Evolutionary conservation across 306 rosid species (phyloP).

Genomic region (Sphenostylis stenocarpa): DNA sequence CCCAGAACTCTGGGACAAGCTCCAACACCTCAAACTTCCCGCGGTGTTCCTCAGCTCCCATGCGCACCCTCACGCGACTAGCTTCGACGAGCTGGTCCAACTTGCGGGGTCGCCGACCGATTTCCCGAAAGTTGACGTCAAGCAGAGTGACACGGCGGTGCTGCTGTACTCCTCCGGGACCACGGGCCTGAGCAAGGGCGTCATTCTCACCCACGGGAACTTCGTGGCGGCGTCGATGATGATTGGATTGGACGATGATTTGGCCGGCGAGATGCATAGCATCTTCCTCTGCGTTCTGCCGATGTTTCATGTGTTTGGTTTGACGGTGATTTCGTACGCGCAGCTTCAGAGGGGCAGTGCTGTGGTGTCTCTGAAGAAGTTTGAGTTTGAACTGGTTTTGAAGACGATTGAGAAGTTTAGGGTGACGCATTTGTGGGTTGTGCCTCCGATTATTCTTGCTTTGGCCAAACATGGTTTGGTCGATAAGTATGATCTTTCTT

Average conservation of each 20-base stretch:
- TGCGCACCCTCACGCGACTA: background rate
- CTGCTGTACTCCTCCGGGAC: slow-evolving; percentile 90
- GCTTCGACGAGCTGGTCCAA: slow-evolving; percentile 48
- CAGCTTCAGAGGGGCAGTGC: slow-evolving; percentile 73
- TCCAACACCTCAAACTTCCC: slow-evolving; percentile 54
- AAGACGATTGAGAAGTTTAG: slow-evolving; percentile 63
- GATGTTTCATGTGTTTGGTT: slow-evolving; percentile 85
- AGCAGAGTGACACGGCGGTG: slow-evolving; percentile 71
- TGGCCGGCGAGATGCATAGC: slow-evolving; percentile 31
- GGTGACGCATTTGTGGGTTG: slow-evolving; percentile 76
- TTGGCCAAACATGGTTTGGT: slow-evolving; percentile 64
- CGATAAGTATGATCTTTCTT: slow-evolving; percentile 66
- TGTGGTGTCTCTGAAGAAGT: slow-evolving; percentile 56
- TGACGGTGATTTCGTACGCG: slow-evolving; percentile 47
- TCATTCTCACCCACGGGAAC: slow-evolving; percentile 65
- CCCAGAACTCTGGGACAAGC: slow-evolving; percentile 62
- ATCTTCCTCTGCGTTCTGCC: slow-evolving; percentile 75
- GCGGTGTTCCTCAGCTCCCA: slow-evolving; percentile 44
- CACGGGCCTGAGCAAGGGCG: slow-evolving; percentile 87
- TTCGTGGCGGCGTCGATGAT: slow-evolving; percentile 63
- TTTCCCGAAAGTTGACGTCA: slow-evolving; percentile 43
- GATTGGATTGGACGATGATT: slow-evolving; percentile 62
- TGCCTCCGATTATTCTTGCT: slow-evolving; percentile 85
- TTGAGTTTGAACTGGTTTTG: slow-evolving; percentile 62
- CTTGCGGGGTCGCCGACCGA: slow-evolving; percentile 43